A percentile compares a stretch with the other conserved stretches of the same genome.
These are phyloP conservation scores for Wickerhamiella nectarea DNA, from an alignment of 805 yeast species.

Conservation along the genomic window DNA sequence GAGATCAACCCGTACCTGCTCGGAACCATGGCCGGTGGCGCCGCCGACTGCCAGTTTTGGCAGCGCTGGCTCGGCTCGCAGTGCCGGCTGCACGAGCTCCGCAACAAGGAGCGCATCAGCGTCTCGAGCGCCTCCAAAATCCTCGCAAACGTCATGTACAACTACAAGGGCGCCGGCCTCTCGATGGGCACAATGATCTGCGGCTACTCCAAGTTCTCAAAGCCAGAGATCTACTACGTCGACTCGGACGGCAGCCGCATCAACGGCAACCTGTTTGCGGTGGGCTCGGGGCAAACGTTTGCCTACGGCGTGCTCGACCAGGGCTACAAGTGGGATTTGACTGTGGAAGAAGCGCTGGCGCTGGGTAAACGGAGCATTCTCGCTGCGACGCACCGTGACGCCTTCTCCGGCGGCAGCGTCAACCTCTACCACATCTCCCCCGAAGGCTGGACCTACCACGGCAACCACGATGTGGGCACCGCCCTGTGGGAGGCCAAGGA, in stretches of 20 bases:
- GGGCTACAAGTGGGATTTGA: constrained; percentile 78
- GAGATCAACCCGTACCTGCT: constrained; percentile 88
- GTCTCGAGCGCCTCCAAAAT: constrained; percentile 97
- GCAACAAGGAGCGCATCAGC: constrained; percentile 87
- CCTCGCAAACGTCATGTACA: constrained; percentile 75
- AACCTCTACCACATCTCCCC: constrained; percentile 88
- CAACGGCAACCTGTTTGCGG: constrained; percentile 90
- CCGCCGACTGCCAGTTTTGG: constrained; percentile 99
- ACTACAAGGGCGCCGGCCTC: constrained; percentile 95
- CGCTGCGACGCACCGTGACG: constrained; percentile 98
- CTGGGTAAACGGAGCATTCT: constrained; percentile 90
- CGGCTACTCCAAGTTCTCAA: constrained; percentile 90
- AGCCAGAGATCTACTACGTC: constrained; percentile 89
- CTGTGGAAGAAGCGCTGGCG: constrained; percentile 86
- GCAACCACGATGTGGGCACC: constrained; percentile 84
- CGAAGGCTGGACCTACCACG: constrained; percentile 90
- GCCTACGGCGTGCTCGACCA: constrained; percentile 97
- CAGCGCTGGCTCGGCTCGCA: constrained; percentile 98
- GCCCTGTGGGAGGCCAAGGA: constrained; percentile 85
- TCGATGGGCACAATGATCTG: constrained; percentile 99
- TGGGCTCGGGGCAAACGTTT: constrained; percentile 98
- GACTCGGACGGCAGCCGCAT: constrained; percentile 95
- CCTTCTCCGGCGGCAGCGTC: constrained; percentile 92
- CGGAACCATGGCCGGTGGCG: constrained; percentile 99
- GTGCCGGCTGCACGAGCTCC: constrained; percentile 85